Evolutionary conservation across 192 early-diverging fungal genomes (phyloP), one percentile per base, ranked within the genome.

Genomic region (Fimicolochytrium jonesii): DNA sequence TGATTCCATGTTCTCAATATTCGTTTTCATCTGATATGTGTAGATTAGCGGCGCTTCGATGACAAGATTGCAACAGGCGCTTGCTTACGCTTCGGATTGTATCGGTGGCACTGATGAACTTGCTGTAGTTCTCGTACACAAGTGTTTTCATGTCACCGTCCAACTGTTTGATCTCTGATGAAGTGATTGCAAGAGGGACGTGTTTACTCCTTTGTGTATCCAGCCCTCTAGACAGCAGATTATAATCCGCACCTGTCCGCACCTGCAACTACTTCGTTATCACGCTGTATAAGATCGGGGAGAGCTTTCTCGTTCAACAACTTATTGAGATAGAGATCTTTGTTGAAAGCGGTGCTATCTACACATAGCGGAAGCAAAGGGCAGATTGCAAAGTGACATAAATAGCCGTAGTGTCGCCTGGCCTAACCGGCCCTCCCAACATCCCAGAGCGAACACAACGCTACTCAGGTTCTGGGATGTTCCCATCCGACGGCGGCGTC

Each of bases 81-180:
- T 23, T 32, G 30, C 53, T 28, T 72, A 84, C 82, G 70, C 84
- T 84, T 51, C 81, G 63, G 44, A 98, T 93, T 0, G 95, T 93
- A 52, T 96, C 92, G 1, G 93, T 92, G 0, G 95, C 95, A 36
- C 85, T 88, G 46, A 96, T 92, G 64, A 98, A 96, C 78, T 94
- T 92, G 81, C 81, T 92, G 67, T 98, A 98, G 79, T 98, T 98
- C 76, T 96, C 92, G 68, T 98, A 98, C 3, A 98, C 94, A 41
- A 98, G 80, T 0, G 96, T 95, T 71, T 98, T 95, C 89, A 95
- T 92, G 39, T 93, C 90, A 10, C 92, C 91, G 67, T 98, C 92
- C 52, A 98, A 82, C 54, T 94, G 84, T 56, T 89, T 82, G 44
- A 92, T n/a, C n/a, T n/a, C n/a, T n/a, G n/a, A n/a, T n/a, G n/a